phyloP scores from a whole-genome alignment of 2,329 filamentous ascomycete species.

The Diplodia corticola region DNA sequence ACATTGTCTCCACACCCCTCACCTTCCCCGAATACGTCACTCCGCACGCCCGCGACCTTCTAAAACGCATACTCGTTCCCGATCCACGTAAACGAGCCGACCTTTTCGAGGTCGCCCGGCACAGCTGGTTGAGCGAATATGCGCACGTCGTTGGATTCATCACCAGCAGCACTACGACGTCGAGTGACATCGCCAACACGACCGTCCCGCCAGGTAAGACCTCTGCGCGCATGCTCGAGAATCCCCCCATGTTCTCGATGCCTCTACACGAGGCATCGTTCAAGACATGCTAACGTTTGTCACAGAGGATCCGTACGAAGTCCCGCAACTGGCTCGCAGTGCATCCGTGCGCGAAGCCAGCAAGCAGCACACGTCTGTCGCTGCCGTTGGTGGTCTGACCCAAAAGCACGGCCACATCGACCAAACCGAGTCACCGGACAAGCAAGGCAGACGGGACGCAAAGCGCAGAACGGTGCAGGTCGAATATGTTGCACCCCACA shows the following conservation, averaged over 20 bases:
- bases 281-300: conserved; percentile 25
- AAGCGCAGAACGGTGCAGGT: conserved; percentile 96
- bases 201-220: conserved; percentile 62
- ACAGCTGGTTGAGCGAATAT: conserved; percentile 98
- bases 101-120: conserved; percentile 92
- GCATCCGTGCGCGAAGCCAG: conserved; percentile 87
- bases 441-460: conserved; percentile 73
- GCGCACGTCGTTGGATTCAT: conserved; percentile 96
- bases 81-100: conserved; percentile 94
- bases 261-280: background rate
- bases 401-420: conserved; percentile 76
- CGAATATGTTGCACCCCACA: conserved; percentile 91
- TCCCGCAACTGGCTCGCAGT: conserved; percentile 71
- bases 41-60: conserved; percentile 87
- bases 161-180: conserved; percentile 88
- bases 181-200: conserved; percentile 79
- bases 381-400: conserved; percentile 60
- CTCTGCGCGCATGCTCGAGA: background rate
- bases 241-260: background rate
- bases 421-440: conserved; percentile 61
- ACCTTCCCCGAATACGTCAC: conserved; percentile 99
- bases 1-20: conserved; percentile 94
- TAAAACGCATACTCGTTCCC: conserved; percentile 90
- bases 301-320: conserved; percentile 57
- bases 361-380: conserved; percentile 59